phyloP scores from a whole-genome alignment of 352 stramenopile species.

The Pythium chondricola region DNA sequence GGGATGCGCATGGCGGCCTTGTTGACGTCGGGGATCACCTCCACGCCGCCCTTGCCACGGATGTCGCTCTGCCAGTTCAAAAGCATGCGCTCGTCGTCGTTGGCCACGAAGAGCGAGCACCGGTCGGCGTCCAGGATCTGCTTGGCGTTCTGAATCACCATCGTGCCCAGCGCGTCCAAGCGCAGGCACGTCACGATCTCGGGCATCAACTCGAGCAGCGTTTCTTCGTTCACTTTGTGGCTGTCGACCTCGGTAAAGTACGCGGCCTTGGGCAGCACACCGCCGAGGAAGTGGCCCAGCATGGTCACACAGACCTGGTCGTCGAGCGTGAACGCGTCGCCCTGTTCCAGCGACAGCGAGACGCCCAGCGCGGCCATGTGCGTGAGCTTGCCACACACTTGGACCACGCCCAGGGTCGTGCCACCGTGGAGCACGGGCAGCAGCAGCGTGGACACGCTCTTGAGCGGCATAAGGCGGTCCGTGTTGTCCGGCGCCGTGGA shows the following conservation, averaged over 20 bases:
- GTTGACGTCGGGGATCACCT: conserved; percentile 38
- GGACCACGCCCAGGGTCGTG: conserved; percentile 40
- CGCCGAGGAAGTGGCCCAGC: conserved; percentile 53
- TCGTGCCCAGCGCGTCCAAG: conserved; percentile 71
- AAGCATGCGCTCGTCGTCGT: conserved; percentile 40
- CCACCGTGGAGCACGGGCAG: conserved; percentile 40
- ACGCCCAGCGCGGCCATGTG: conserved; percentile 54
- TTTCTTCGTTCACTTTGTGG: conserved; percentile 80
- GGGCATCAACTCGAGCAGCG: conserved; percentile 56
- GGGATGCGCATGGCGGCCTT: conserved; percentile 51
- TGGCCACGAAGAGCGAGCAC: conserved; percentile 68
- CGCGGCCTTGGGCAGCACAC: conserved; percentile 57
- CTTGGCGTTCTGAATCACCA: conserved; percentile 76
- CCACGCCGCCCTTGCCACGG: conserved; percentile 38
- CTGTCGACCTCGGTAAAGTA: conserved; percentile 78
- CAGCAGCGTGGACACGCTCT: conserved; percentile 52
- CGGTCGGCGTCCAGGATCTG: conserved; percentile 65
- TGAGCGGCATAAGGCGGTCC: conserved; percentile 47
- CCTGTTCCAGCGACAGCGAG: conserved; percentile 52
- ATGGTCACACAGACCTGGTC: conserved; percentile 48
- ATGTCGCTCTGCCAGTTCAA: conserved; percentile 78
- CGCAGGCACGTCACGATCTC: conserved; percentile 78
- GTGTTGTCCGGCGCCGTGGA: conserved; percentile 50
- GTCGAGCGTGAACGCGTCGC: conserved; percentile 48
- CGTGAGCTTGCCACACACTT: conserved; percentile 57